phyloP scores from a whole-genome alignment of 352 stramenopile genomes.

The Phytophthora sp. region DNA sequence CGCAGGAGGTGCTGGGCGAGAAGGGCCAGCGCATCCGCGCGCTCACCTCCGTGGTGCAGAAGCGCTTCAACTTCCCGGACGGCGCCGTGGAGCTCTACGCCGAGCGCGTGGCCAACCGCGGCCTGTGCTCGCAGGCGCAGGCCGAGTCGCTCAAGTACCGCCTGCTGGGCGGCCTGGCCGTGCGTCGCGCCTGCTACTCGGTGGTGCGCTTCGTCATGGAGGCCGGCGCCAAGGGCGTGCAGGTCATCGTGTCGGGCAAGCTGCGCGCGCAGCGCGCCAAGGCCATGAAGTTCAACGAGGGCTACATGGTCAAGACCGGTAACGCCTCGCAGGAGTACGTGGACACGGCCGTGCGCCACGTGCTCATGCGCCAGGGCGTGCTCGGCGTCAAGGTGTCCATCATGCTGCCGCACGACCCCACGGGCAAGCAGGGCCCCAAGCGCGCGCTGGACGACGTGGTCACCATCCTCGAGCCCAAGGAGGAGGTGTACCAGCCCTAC shows the following conservation, averaged over 20 bases:
- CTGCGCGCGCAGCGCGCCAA: constrained; percentile 99
- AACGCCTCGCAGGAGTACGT: constrained; percentile 99
- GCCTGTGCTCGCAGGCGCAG: constrained; percentile 98
- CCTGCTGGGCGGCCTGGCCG: constrained; percentile 97
- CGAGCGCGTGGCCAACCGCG: constrained; percentile 98
- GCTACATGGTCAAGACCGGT: constrained; percentile 99
- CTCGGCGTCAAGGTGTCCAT: constrained; percentile 99
- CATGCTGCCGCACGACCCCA: constrained; percentile 99
- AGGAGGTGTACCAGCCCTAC: constrained; percentile 91
- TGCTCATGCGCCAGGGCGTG: constrained; percentile 99
- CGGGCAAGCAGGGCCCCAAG: constrained; percentile 97
- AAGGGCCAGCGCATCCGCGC: constrained; percentile 99
- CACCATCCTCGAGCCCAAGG: constrained; percentile 99
- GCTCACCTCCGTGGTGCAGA: constrained; percentile 99
- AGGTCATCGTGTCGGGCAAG: constrained; percentile 99
- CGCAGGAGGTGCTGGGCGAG: constrained; percentile 99
- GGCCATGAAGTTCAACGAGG: constrained; percentile 99
- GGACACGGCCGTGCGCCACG: constrained; percentile 98
- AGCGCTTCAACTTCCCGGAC: constrained; percentile 97
- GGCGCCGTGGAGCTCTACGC: constrained; percentile 98
- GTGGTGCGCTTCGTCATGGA: constrained; percentile 99
- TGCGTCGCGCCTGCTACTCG: constrained; percentile 99
- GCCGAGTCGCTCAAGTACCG: constrained; percentile 99
- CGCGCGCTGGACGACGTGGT: constrained; percentile 98
- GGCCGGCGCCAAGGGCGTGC: constrained; percentile 98